Evolutionary conservation across 2,329 filamentous ascomycete species (phyloP).

Genomic region (Calonectria multiphialidica): DNA sequence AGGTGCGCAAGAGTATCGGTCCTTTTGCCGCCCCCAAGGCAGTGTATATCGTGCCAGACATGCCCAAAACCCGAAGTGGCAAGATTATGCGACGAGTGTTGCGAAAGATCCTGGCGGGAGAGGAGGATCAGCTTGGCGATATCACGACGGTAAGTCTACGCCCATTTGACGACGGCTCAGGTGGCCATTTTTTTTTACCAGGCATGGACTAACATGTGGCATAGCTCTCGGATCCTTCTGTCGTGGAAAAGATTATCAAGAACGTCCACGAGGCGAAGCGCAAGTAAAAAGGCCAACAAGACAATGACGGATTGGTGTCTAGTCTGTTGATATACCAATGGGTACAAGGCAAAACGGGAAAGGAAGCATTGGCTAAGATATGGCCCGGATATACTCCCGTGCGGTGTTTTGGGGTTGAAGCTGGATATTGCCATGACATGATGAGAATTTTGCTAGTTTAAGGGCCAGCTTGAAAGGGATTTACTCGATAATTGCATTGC

Average conservation of each 20-base stretch:
- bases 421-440: slow-evolving; percentile 36
- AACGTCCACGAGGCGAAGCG: slow-evolving; percentile 76
- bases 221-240: slow-evolving; percentile 87
- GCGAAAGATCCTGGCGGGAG: slow-evolving; percentile 95
- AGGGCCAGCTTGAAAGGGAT: slow-evolving; percentile 29
- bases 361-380: slow-evolving; percentile 25
- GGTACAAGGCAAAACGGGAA: slow-evolving; percentile 38
- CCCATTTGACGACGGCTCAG: not conserved
- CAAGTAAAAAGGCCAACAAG: slow-evolving; percentile 54
- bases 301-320: slow-evolving; percentile 28
- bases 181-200: not conserved
- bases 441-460: slow-evolving; percentile 32
- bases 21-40: slow-evolving; percentile 97
- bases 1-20: slow-evolving; percentile 97
- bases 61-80: slow-evolving; percentile 96
- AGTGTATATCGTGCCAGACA: slow-evolving; percentile 89
- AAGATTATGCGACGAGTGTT: slow-evolving; percentile 99
- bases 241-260: slow-evolving; percentile 91
- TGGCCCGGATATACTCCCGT: slow-evolving; percentile 30
- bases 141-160: slow-evolving; percentile 81
- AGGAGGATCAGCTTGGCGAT: slow-evolving; percentile 97
- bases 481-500: slow-evolving; percentile 40
- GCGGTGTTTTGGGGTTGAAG: slow-evolving; percentile 44
- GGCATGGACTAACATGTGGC: slow-evolving; percentile 31
- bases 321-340: slow-evolving; percentile 44